Base-by-base conservation (phyloP, 257 asterid genomes). In the Lycium barbarum region DNA sequence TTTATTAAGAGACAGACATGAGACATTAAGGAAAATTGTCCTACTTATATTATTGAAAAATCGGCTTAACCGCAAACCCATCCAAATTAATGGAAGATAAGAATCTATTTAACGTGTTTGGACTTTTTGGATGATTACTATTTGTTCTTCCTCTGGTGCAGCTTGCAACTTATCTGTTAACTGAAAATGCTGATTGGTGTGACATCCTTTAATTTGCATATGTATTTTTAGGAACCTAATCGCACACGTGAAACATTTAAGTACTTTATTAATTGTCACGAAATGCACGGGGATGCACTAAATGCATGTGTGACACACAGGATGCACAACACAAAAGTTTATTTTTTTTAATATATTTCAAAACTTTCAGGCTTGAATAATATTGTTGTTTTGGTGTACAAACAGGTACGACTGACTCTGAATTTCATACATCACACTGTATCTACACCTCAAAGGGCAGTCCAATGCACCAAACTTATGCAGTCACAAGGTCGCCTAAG, bases 11-110 rank as follows among this genome's bases (percentile, higher is more conserved):
- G 33, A 26, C 33, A 26, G 33, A 26, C 33, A 26, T 26, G 33
- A 26, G 33, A 18, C 10, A 45, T n/a, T 72, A 72, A 45, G 45
- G 33, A 26, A 26, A 26, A 26, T 26, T 26, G 33, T 26, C 33
- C 33, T 26, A 1, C 33, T 26, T 26, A 0, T 26, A 26, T 26
- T 26, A 26, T 26, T 26, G 33, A 40, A 18, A 73, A 66, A 65
- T 26, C 18, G 18, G 33, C 45, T 65, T 65, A 11, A 65, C 72
- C 11, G 72, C 72, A 26, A 65, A 65, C 26, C 17, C 7, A 35
- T 65, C 72, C 72, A 65, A 65, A 65, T 33, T 65, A 65, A 65
- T 65, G 18, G 1, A 65, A 26, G 72, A 65, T 65, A 40, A 65
- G 18, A 33, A 66, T 5, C 73, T 2, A 66, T 26, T 26, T 26